Base-by-base conservation (phyloP, 106 monocot species). In the Dioscorea zingiberensis region DNA sequence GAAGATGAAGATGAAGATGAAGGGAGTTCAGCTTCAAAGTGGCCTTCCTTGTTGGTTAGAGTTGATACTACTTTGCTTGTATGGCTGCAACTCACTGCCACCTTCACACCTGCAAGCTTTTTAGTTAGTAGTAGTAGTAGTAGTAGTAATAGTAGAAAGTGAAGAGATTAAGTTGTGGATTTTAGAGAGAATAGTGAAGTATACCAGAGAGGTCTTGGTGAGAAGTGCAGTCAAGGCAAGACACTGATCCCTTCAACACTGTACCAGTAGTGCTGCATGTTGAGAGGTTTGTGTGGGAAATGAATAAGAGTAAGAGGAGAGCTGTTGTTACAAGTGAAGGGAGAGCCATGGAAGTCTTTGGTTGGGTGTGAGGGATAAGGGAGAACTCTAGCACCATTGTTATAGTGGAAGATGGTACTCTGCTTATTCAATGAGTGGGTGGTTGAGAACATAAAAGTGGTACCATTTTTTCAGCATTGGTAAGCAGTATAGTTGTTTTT, bases 131-230 rank as follows among this genome's bases (percentile, higher is more conserved):
- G 38, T 38, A 10, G 6, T 38, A 38, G 38, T 38, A 38, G 38
- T n/a, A 38, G 38, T 10, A 38, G 38, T 38, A 38, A n/a, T n/a
- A n/a, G n/a, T 38, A 38, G 10, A 38, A 30, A 38, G 38, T 6
- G 4, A 8, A 8, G 38, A 38, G 38, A 38, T 38, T 38, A 38
- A 38, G 10, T 6, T 8, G 9, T 0, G 6, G 1, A 8, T 38
- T 38, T 38, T 6, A 6, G 13, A 29, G 27, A 16, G 16, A 17
- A 60, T 27, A 60, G 4, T 1, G 13, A 51, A 5, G 2, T 18
- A 38, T 30, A 65, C 65, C 65, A 17, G 65, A 65, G 48, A 65
- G 65, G 32, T 30, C 30, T 27, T 47, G 7, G 25, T 25, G 65
- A 18, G 24, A 25, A 49, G 27, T 1, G 18, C 48, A 48, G 9